Conservation (phyloP, 768 basidiomycete species). For the Mycena maculata region DNA sequence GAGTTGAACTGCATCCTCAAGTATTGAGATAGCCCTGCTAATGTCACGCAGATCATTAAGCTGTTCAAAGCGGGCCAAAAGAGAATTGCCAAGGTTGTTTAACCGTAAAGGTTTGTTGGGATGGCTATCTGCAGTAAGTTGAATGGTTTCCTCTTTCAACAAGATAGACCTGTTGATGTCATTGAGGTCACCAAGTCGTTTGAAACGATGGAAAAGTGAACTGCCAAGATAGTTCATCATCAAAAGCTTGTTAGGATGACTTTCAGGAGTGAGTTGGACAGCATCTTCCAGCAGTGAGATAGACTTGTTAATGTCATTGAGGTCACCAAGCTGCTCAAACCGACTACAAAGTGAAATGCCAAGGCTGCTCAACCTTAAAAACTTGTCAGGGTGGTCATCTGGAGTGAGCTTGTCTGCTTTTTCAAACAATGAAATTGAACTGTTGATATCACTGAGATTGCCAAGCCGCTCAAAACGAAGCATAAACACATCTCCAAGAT, state of each 20-base stretch:
- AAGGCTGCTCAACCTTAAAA: slow-evolving; percentile 11
- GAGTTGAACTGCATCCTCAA: no score
- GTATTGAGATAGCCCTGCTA: background rate
- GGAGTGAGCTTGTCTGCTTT: slow-evolving; percentile 6
- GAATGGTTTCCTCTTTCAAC: slow-evolving; percentile 30
- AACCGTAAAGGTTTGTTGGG: slow-evolving; percentile 28
- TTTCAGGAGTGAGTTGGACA: slow-evolving; percentile 34
- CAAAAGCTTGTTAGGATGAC: slow-evolving; percentile 44
- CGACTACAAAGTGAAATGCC: slow-evolving; percentile 1
- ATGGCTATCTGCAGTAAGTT: slow-evolving; percentile 37
- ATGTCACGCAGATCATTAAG: slow-evolving; percentile 9
- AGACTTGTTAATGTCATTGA: slow-evolving; percentile 38
- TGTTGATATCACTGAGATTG: slow-evolving; percentile 6
- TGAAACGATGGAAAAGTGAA: slow-evolving; percentile 36
- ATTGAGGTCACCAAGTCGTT: slow-evolving; percentile 29
- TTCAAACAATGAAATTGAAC: slow-evolving; percentile 5
- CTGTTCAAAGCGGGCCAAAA: slow-evolving; percentile 36
- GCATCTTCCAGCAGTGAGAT: slow-evolving; percentile 26
- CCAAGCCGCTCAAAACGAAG: slow-evolving; percentile 6
- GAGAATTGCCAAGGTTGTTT: slow-evolving; percentile 34
- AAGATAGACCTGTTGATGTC: slow-evolving; percentile 43
- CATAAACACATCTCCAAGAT: slow-evolving; percentile 3
- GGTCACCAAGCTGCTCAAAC: slow-evolving; percentile 36
- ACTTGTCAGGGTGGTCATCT: slow-evolving; percentile 26
- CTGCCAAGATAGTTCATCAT: slow-evolving; percentile 39